Evolutionary conservation across 1,139 yeast species (phyloP).

Genomic region (Sugiyamaella xylanicola): DNA sequence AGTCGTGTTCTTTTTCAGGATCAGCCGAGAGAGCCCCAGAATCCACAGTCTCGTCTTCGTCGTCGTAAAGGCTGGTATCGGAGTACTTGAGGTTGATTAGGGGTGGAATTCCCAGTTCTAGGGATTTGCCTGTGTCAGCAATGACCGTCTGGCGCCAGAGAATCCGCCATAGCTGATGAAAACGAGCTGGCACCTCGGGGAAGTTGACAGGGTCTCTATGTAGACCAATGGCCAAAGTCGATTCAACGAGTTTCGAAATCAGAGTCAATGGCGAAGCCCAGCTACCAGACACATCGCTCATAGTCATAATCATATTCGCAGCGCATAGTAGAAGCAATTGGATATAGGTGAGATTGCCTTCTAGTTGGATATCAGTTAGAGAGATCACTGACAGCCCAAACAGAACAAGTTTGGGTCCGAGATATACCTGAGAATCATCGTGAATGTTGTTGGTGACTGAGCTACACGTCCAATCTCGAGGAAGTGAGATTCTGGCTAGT

Average conservation of each 20-base stretch:
- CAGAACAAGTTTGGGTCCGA: constrained; percentile 21
- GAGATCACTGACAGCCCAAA: constrained; percentile 23
- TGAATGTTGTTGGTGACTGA: constrained; percentile 20
- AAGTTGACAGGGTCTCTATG: constrained; percentile 31
- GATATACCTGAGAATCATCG: constrained; percentile 20
- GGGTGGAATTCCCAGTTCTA: constrained; percentile 27
- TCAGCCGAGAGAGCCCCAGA: constrained; percentile 11
- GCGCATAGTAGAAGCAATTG: constrained; percentile 26
- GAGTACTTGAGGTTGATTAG: constrained; percentile 25
- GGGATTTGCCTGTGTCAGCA: constrained; percentile 26
- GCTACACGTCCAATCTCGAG: constrained; percentile 19
- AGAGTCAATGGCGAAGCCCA: constrained; percentile 21
- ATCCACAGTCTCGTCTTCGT: constrained; percentile 5
- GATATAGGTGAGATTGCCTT: constrained; percentile 26
- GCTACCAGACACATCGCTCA: constrained; percentile 24
- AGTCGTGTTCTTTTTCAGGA: constrained; percentile 1
- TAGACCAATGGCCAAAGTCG: constrained; percentile 29
- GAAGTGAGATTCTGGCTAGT: constrained; percentile 25
- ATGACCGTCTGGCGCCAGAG: constrained; percentile 32
- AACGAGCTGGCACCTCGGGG: constrained; percentile 22
- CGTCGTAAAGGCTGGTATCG: constrained; percentile 27
- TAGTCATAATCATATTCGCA: constrained; percentile 22
- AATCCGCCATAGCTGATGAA: constrained; percentile 26
- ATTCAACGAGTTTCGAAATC: constrained; percentile 24
- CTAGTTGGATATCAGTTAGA: constrained; percentile 25